Conservation (phyloP, 2,329 filamentous ascomycete genomes). For the Arthroderma sp. region DNA sequence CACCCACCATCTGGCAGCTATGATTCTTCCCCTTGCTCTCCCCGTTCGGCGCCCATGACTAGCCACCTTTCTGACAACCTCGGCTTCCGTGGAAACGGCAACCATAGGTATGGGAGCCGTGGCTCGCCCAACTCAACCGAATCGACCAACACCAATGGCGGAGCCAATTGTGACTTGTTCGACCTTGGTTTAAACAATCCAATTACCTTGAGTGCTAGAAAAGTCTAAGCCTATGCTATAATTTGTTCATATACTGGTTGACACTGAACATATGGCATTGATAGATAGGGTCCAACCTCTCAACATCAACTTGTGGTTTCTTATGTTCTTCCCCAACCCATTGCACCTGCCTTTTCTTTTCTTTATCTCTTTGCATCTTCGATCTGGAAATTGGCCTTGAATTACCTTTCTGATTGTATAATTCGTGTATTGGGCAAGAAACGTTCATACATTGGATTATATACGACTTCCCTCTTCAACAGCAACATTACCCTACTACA, state of each 20-base stretch:
- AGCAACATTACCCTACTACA: neutral
- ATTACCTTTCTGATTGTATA: constrained; percentile 7
- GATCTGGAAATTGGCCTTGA: neutral
- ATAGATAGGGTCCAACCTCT: neutral
- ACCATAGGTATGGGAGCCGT: constrained; percentile 1
- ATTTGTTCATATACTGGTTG: neutral
- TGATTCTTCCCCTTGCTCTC: constrained; percentile 4
- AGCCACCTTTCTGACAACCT: neutral
- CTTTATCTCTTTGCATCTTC: neutral
- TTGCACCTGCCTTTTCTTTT: neutral
- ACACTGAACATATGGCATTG: neutral
- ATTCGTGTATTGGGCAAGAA: constrained; percentile 13
- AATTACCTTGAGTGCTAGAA: neutral
- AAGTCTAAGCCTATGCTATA: neutral
- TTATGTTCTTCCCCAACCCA: neutral
- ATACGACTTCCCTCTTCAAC: constrained; percentile 8
- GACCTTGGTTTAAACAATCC: constrained; percentile 1
- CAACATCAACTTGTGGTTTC: neutral
- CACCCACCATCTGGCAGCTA: constrained; percentile 4
- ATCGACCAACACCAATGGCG: neutral
- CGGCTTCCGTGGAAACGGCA: neutral
- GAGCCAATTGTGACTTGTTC: neutral
- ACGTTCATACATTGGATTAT: constrained; percentile 15
- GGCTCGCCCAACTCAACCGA: neutral
- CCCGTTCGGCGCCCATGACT: neutral